Percentiles rank a stretch among this genome's conserved stretches.
Conservation (phyloP, 257 asterid genomes). For the Solanum sitiens region DNA sequence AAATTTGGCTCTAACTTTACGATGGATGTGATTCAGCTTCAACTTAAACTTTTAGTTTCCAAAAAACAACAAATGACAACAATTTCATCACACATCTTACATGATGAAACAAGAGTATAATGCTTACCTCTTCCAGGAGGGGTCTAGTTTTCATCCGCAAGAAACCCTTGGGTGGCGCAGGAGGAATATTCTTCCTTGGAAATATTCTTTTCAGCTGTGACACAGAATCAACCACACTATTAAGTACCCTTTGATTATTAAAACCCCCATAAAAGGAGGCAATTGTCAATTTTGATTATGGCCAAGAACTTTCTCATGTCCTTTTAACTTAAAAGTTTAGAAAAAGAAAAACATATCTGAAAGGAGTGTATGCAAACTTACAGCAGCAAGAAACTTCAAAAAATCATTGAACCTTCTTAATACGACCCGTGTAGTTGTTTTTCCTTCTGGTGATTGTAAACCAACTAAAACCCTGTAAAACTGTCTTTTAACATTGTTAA, state of each 20-base stretch:
- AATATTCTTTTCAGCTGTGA: constrained; percentile 72
- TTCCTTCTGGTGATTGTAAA: constrained; percentile 84
- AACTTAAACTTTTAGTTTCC: not conserved
- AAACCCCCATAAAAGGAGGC: constrained; percentile 1
- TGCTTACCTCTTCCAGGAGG: constrained; percentile 83
- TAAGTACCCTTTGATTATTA: not conserved
- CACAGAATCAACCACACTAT: constrained; percentile 10
- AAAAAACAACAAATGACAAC: not conserved
- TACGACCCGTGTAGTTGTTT: constrained; percentile 70
- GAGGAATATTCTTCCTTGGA: constrained; percentile 64
- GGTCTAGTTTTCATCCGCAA: constrained; percentile 71
- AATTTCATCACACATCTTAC: not conserved
- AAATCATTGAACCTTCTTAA: constrained; percentile 92
- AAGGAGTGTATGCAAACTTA: constrained; percentile 30
- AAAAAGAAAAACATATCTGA: not conserved
- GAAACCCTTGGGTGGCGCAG: constrained; percentile 91
- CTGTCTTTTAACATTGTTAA: constrained; percentile 55
- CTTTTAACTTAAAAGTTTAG: not conserved
- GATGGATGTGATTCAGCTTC: not conserved
- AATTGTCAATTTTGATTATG: constrained; percentile 3
- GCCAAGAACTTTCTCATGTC: not conserved
- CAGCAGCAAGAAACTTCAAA: constrained; percentile 83
- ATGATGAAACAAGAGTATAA: not conserved
- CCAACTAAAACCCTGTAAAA: constrained; percentile 96
- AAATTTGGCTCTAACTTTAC: not conserved